Evolutionary conservation across 495 filamentous ascomycete genomes (phyloP).

Genomic region (Podospora pseudopauciseta): DNA sequence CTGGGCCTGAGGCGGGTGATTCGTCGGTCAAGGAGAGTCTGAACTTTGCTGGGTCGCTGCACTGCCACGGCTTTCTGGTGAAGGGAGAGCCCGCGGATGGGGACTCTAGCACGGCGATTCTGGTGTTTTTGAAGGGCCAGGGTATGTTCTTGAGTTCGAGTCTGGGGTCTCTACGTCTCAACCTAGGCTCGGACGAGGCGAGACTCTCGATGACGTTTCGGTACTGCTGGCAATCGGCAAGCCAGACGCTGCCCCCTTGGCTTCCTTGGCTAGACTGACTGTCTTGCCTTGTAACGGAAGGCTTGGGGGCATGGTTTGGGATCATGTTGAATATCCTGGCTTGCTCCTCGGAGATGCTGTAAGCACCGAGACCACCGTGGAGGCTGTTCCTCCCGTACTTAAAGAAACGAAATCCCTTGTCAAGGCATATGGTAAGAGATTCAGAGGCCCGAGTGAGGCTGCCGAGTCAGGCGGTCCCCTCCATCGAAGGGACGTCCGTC

Average conservation of each 20-base stretch:
- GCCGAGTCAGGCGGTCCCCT: neutral
- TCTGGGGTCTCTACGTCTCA: neutral
- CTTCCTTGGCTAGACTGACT: neutral
- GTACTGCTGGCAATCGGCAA: neutral
- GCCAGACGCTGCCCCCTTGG: neutral
- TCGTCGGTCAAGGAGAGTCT: neutral
- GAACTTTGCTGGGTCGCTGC: neutral
- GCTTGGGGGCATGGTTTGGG: neutral
- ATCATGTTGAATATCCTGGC: neutral
- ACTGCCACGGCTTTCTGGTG: neutral
- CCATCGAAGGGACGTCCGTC: neutral
- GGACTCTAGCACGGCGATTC: neutral
- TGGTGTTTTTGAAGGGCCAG: neutral
- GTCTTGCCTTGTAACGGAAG: neutral
- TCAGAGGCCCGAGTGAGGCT: neutral
- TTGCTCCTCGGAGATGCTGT: neutral
- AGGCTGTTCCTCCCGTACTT: neutral
- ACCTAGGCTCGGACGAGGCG: neutral
- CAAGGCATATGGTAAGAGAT: neutral
- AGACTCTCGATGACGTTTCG: neutral
- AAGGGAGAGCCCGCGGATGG: neutral
- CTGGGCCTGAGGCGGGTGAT: neutral
- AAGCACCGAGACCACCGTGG: neutral
- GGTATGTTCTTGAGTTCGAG: neutral
- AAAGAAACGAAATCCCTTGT: neutral